Percentiles rank a stretch among this genome's conserved stretches.
Conservation (phyloP, 495 filamentous ascomycete genomes). For the Lasiosphaeria hispida region DNA sequence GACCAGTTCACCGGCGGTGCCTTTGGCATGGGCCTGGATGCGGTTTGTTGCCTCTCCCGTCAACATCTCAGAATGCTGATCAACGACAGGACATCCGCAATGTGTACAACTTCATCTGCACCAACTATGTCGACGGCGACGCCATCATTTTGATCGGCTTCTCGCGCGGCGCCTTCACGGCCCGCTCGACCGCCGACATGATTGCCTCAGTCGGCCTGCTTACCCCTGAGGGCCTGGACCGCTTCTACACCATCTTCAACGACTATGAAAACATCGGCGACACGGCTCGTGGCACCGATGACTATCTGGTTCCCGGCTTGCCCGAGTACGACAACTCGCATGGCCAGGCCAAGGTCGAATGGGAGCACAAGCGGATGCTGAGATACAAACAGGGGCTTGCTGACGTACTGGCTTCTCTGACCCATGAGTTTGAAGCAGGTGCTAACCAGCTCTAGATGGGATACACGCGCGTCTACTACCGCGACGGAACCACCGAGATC, state of each 20-base stretch:
- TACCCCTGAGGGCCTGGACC: background rate
- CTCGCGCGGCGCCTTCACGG: conserved; percentile 9
- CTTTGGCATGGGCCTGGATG: conserved; percentile 42
- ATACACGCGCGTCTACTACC: background rate
- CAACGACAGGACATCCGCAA: conserved; percentile 51
- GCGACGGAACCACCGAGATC: conserved; percentile 21
- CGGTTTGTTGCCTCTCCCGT: background rate
- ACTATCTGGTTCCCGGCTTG: conserved; percentile 20
- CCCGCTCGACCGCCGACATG: conserved; percentile 5
- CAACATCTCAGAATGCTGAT: too few relatives aligned
- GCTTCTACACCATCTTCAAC: conserved; percentile 1
- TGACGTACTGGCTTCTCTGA: too few relatives aligned
- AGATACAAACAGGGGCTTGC: conserved; percentile 25
- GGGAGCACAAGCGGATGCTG: conserved; percentile 24
- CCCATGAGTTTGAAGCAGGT: too few relatives aligned
- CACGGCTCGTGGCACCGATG: conserved; percentile 10
- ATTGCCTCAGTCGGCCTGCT: conserved; percentile 2
- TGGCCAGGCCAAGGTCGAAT: conserved; percentile 28
- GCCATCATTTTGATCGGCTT: conserved; percentile 49
- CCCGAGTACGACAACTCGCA: conserved; percentile 20
- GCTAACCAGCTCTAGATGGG: too few relatives aligned
- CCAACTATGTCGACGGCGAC: conserved; percentile 62
- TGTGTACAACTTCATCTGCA: conserved; percentile 61
- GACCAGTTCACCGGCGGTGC: conserved; percentile 50
- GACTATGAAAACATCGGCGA: conserved; percentile 27